Percentiles rank a stretch among this genome's conserved stretches.
These are phyloP conservation scores for Vachellia collinsii DNA, from an alignment of 306 rosid species.

Conservation along the genomic window DNA sequence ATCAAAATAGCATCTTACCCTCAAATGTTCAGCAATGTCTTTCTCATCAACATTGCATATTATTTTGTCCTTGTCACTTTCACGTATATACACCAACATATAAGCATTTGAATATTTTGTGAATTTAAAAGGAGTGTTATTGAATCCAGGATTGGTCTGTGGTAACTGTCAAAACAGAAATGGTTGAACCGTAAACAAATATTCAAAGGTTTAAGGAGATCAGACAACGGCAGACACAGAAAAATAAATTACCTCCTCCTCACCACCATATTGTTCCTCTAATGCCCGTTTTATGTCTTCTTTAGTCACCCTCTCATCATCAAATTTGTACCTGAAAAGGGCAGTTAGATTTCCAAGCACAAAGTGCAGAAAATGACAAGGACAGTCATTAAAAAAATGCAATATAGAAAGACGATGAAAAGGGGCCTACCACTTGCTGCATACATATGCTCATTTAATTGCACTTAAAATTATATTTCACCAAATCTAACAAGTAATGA, in stretches of 20 bases:
- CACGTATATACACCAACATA: conserved; percentile 97
- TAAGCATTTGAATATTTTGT: conserved; percentile 95
- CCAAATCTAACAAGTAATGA: conserved; percentile 12
- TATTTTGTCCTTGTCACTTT: conserved; percentile 92
- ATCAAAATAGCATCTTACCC: conserved; percentile 62
- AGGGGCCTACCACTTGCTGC: conserved; percentile 1
- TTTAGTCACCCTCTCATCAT: conserved; percentile 91
- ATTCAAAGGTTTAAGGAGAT: conserved; percentile 30
- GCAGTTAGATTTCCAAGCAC: conserved; percentile 24
- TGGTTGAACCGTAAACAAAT: conserved; percentile 28
- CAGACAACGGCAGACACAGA: conserved; percentile 16
- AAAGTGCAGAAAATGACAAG: not conserved
- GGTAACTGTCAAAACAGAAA: conserved; percentile 63
- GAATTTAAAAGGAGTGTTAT: conserved; percentile 88
- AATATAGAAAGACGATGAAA: conserved; percentile 22
- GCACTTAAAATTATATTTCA: conserved; percentile 17
- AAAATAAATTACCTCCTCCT: conserved; percentile 77
- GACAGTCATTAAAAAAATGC: conserved; percentile 1
- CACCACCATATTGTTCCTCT: conserved; percentile 98
- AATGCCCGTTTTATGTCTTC: conserved; percentile 89
- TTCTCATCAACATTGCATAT: conserved; percentile 93
- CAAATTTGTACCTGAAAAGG: conserved; percentile 77
- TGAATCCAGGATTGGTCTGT: conserved; percentile 93
- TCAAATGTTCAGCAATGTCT: conserved; percentile 94
- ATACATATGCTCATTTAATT: conserved; percentile 19